Conservation (phyloP, 169 alveolate genomes). For the Plasmodium berghei region DNA sequence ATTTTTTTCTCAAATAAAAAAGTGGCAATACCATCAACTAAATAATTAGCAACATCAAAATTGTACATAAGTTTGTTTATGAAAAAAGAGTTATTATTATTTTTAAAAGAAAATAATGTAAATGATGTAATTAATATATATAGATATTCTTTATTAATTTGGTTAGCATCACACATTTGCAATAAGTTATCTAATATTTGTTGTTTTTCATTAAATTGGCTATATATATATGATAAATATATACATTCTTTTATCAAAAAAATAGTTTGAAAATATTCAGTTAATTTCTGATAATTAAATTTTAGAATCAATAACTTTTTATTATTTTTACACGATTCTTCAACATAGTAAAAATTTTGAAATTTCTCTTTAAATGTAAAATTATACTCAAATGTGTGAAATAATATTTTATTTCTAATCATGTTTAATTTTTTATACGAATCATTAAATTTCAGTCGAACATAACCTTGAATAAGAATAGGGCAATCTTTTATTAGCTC, state of each 20-base stretch:
- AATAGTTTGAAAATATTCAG: constrained; percentile 31
- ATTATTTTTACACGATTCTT: constrained; percentile 19
- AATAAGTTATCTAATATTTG: constrained; percentile 48
- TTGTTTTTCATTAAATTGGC: constrained; percentile 35
- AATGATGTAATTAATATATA: constrained; percentile 53
- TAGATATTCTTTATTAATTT: constrained; percentile 54
- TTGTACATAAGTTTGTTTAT: constrained; percentile 40
- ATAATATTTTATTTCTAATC: constrained; percentile 55
- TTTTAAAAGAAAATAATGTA: constrained; percentile 57
- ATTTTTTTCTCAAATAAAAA: background rate
- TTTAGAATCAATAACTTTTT: constrained; percentile 21
- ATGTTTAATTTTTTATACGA: constrained; percentile 53
- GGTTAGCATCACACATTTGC: constrained; percentile 38
- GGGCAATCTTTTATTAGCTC: constrained; percentile 56
- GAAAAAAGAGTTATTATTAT: constrained; percentile 39
- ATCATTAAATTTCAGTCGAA: constrained; percentile 50
- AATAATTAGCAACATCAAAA: constrained; percentile 10
- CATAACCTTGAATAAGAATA: constrained; percentile 66
- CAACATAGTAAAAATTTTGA: constrained; percentile 51
- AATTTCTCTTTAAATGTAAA: constrained; percentile 55
- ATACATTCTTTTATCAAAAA: constrained; percentile 71
- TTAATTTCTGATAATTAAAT: constrained; percentile 40
- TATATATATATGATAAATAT: constrained; percentile 41
- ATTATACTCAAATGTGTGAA: constrained; percentile 18
- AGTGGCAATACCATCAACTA: constrained; percentile 9